Evolutionary conservation across 148 eudicot genomes (phyloP).

Genomic region (Selenicereus undatus): DNA sequence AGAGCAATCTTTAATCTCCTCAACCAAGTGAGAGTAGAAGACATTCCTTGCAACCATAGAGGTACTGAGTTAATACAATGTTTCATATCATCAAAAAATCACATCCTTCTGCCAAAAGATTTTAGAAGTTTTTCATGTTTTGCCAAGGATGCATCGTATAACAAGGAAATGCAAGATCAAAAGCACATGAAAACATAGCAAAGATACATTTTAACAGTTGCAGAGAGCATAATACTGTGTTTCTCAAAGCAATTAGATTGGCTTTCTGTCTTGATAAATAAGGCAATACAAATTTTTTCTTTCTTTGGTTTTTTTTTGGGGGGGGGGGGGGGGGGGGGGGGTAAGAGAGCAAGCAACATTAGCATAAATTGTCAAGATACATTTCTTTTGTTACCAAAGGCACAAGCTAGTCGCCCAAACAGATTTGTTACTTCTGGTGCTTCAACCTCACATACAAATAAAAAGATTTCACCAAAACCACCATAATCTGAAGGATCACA

Average conservation of each 20-base stretch:
- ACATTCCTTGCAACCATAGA: constrained; percentile 47
- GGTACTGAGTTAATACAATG: constrained; percentile 2
- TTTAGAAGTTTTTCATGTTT: background rate
- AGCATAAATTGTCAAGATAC: background rate
- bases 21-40: constrained; percentile 68
- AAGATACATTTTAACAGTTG: background rate
- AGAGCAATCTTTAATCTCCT: constrained; percentile 75
- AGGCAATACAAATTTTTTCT: too few relatives aligned
- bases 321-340: too few relatives aligned
- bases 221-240: background rate
- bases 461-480: too few relatives aligned
- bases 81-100: background rate
- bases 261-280: background rate
- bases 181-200: background rate
- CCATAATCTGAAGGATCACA: too few relatives aligned
- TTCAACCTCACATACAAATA: too few relatives aligned
- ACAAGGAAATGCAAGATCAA: background rate
- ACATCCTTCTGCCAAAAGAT: background rate
- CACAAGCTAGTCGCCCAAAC: too few relatives aligned
- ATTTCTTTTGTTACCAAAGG: too few relatives aligned
- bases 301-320: too few relatives aligned
- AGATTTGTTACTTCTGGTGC: too few relatives aligned
- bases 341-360: too few relatives aligned
- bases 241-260: background rate
- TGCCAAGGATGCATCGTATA: background rate